A percentile compares a stretch with the other conserved stretches of the same genome.
These are phyloP conservation scores for Herpetomonas tarakana DNA, from an alignment of 208 protist genomes.

Conservation along the genomic window DNA sequence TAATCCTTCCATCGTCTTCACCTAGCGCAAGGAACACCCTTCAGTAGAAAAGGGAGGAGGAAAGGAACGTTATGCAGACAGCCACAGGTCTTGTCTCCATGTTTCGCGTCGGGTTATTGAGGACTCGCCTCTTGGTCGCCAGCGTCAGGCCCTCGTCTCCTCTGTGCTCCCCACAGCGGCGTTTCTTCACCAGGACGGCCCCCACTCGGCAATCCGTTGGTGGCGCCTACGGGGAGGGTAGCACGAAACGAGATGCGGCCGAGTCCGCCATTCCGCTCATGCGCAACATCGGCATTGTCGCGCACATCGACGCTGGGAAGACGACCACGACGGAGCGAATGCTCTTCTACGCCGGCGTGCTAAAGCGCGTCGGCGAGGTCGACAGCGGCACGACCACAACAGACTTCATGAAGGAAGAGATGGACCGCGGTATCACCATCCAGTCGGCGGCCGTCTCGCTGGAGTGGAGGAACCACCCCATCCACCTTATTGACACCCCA, in stretches of 20 bases:
- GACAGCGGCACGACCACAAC: conserved; percentile 96
- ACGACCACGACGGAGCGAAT: conserved; percentile 96
- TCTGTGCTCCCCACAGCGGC: too few relatives aligned
- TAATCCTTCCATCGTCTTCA: too few relatives aligned
- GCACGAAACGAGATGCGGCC: neutral
- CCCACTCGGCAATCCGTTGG: neutral
- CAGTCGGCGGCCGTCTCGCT: conserved; percentile 93
- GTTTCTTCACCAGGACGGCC: neutral
- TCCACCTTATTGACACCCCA: conserved; percentile 97
- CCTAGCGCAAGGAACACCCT: too few relatives aligned
- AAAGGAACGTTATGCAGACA: too few relatives aligned
- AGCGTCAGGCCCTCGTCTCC: too few relatives aligned
- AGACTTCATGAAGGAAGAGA: conserved; percentile 96
- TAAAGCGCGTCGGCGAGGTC: conserved; percentile 90
- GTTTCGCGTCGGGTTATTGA: too few relatives aligned
- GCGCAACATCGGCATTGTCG: conserved; percentile 95
- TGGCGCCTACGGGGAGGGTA: neutral
- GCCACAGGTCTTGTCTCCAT: too few relatives aligned
- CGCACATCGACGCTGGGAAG: conserved; percentile 96
- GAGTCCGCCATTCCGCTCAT: conserved; percentile 30
- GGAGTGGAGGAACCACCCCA: conserved; percentile 72
- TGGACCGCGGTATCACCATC: conserved; percentile 97
- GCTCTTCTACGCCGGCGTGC: conserved; percentile 90
- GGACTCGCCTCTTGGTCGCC: too few relatives aligned
- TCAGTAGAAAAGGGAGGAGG: too few relatives aligned